Base-by-base conservation (phyloP, 129 eudicot species). In the Artemisia annua region DNA sequence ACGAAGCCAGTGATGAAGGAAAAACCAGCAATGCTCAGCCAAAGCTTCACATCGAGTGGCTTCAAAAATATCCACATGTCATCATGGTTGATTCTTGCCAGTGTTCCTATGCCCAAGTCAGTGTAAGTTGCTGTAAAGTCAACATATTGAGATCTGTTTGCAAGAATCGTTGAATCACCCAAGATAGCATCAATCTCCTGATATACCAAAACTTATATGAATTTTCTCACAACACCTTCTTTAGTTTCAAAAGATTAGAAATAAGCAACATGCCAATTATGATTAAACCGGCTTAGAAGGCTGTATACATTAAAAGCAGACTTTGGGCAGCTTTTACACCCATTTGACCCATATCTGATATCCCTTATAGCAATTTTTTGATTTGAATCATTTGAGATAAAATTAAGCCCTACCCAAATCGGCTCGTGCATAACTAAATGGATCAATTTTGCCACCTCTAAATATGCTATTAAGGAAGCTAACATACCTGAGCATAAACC, bases 111-210 rank as follows among this genome's bases (percentile, higher is more conserved):
- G 7, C 89, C 86, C 20, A 72, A 12, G 5, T 82, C 86, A 0
- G 86, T 67, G 79, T 48, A 85, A 19, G 89, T 73, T 18, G 63
- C 48, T 12, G 86, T 74, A 46, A 85, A 85, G 66, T 85, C 86
- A 17, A 85, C 86, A 43, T 59, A 77, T 4, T 19, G 15, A 3
- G 83, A 74, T 70, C 84, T 74, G 52, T 75, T 85, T 44, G 73
- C 75, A 5, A 66, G 68, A 48, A 85, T 85, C 2, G 84, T 81
- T 46, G 80, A 52, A 51, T 85, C 89, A 7, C 82, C 86, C 17
- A 81, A 59, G 0, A 67, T 78, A 30, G 57, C 89, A 54, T 85
- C 89, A 13, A 78, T 10, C 55, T 81, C 84, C 75, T 70, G 60
- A 28, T 7, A 13, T 7, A 17, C 56, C 22, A 46, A 7, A 49